Percentiles rank a stretch among this genome's conserved stretches.
Conservation (phyloP, 768 basidiomycete genomes). For the Stropharia rugosoannulata region DNA sequence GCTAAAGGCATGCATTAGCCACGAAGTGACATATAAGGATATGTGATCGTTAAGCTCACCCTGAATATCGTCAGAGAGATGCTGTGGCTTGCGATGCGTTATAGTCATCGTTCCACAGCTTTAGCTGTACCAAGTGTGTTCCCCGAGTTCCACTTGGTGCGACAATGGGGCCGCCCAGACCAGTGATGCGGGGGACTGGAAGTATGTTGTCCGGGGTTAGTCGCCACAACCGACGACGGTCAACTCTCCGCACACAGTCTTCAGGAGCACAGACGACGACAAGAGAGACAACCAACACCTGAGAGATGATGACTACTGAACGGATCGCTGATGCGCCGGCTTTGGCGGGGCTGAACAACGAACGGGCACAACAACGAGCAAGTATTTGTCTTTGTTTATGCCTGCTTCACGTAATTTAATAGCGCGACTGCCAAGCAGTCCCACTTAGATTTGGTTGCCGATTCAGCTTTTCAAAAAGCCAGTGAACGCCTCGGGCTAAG, state of each 20-base stretch:
- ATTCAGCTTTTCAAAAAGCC: not conserved
- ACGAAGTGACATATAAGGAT: slow-evolving; percentile 16
- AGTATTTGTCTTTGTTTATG: slow-evolving; percentile 26
- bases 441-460: not conserved
- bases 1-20: slow-evolving; percentile 34
- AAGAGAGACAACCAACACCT: slow-evolving; percentile 8
- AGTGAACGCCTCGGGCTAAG: too few relatives aligned
- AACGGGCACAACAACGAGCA: slow-evolving; percentile 27
- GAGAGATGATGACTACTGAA: slow-evolving; percentile 10
- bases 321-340: slow-evolving; percentile 16
- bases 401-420: not conserved
- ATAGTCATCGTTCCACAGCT: slow-evolving; percentile 50
- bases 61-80: slow-evolving; percentile 64
- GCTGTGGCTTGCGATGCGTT: slow-evolving; percentile 65
- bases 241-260: slow-evolving; percentile 11
- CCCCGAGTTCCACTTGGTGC: slow-evolving; percentile 15
- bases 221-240: slow-evolving; percentile 15
- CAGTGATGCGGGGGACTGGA: slow-evolving; percentile 8
- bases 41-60: slow-evolving; percentile 37
- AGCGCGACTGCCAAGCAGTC: not conserved
- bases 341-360: slow-evolving; percentile 20
- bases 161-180: slow-evolving; percentile 10
- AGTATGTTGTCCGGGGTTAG: slow-evolving; percentile 11
- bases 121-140: slow-evolving; percentile 10
- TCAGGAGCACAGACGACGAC: slow-evolving; percentile 9